phyloP scores from a whole-genome alignment of 768 basidiomycete species.

The Strobilomyces dryophilus region DNA sequence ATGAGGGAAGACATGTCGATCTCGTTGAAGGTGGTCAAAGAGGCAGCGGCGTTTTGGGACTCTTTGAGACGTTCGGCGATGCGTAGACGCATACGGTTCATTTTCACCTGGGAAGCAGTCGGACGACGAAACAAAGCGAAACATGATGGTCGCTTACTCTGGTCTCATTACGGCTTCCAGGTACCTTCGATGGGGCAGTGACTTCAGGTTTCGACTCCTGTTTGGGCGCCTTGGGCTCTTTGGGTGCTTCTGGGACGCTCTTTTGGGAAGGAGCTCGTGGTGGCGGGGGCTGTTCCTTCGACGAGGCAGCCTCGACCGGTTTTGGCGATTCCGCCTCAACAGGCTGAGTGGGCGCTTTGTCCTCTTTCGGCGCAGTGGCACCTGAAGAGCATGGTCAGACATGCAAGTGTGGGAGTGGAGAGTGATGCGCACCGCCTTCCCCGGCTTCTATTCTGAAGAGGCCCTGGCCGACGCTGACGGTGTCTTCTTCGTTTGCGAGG shows the following conservation, averaged over 20 bases:
- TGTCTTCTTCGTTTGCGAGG: conserved; percentile 88
- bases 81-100: conserved; percentile 97
- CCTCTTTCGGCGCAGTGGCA: conserved; percentile 28
- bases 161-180: conserved; percentile 76
- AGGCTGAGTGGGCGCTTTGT: conserved; percentile 16
- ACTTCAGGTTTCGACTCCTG: conserved; percentile 29
- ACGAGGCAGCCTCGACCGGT: conserved; percentile 40
- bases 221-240: conserved; percentile 36
- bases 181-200: conserved; percentile 32
- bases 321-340: conserved; percentile 26
- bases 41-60: conserved; percentile 95
- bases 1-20: conserved; percentile 98
- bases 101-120: conserved; percentile 67
- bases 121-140: not conserved
- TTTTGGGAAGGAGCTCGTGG: conserved; percentile 40
- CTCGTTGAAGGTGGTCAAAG: conserved; percentile 98
- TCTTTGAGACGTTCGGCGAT: conserved; percentile 98
- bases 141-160: conserved; percentile 47
- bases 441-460: conserved; percentile 89
- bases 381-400: conserved; percentile 11
- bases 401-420: not conserved
- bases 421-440: conserved; percentile 43
- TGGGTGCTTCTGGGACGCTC: conserved; percentile 25
- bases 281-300: conserved; percentile 44
- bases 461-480: conserved; percentile 92